These are phyloP conservation scores for Salix exigua DNA, from an alignment of 345 rosid species.

Conservation along the genomic window DNA sequence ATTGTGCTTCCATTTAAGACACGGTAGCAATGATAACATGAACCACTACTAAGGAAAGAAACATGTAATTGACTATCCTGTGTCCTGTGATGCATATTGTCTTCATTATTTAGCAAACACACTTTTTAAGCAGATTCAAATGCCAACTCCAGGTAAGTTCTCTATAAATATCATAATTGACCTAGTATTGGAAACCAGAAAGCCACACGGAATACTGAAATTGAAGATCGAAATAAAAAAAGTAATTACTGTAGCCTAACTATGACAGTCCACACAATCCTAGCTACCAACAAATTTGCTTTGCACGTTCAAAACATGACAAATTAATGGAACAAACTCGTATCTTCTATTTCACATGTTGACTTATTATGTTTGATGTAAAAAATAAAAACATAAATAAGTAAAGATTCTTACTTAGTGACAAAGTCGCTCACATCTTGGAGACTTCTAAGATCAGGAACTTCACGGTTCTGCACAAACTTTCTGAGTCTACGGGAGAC, in stretches of 20 bases:
- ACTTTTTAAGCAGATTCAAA: background rate
- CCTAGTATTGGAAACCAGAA: background rate
- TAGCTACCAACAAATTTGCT: background rate
- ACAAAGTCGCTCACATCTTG: constrained; percentile 91
- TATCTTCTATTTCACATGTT: background rate
- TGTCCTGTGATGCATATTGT: background rate
- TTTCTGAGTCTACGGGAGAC: constrained; percentile 83
- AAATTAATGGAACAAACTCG: background rate
- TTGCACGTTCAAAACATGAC: background rate
- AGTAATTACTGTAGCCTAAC: background rate
- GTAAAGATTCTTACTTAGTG: constrained; percentile 58
- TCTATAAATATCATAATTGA: background rate
- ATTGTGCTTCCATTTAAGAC: background rate
- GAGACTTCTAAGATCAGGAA: constrained; percentile 77
- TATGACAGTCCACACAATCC: background rate
- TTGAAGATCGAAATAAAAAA: background rate
- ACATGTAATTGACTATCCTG: background rate
- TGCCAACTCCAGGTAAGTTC: background rate
- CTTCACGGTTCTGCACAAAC: constrained; percentile 83
- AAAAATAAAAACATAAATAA: background rate
- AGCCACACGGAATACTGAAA: background rate
- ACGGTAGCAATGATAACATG: background rate
- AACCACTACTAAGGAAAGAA: background rate
- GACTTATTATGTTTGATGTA: background rate
- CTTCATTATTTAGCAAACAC: background rate